Percentiles rank a stretch among this genome's conserved stretches.
These are phyloP conservation scores for Populus euphratica DNA, from an alignment of 345 rosid species.

Conservation along the genomic window DNA sequence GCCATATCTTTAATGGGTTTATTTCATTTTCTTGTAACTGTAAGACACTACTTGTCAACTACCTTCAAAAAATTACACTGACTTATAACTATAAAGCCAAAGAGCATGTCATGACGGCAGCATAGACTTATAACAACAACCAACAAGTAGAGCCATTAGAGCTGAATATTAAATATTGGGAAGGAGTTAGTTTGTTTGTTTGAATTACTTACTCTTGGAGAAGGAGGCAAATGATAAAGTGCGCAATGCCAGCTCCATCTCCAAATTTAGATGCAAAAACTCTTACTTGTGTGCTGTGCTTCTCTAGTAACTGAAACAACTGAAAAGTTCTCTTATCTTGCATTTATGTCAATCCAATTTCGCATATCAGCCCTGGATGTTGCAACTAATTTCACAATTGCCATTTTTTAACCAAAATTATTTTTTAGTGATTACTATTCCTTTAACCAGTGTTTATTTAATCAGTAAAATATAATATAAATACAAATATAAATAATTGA, in stretches of 20 bases:
- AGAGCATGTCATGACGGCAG: slow-evolving; percentile 2
- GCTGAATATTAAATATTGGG: not conserved
- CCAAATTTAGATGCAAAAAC: not conserved
- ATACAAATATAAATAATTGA: no score
- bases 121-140: not conserved
- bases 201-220: slow-evolving; percentile 22
- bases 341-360: not conserved
- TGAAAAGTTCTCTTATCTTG: slow-evolving; percentile 21
- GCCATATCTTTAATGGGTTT: slow-evolving; percentile 5
- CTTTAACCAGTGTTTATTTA: no score
- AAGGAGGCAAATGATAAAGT: slow-evolving; percentile 24
- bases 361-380: slow-evolving; percentile 7
- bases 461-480: no score
- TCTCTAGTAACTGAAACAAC: not conserved
- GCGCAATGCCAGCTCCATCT: slow-evolving; percentile 37
- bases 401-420: not conserved
- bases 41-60: not conserved
- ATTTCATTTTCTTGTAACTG: slow-evolving; percentile 10
- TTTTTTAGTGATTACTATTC: no score
- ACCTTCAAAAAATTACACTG: not conserved
- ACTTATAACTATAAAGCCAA: slow-evolving; percentile 11
- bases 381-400: slow-evolving; percentile 7
- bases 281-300: not conserved
- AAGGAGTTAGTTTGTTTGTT: not conserved
- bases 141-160: not conserved